Base-by-base conservation (phyloP, 2,329 filamentous ascomycete genomes). In the Dactylellina leptospora region DNA sequence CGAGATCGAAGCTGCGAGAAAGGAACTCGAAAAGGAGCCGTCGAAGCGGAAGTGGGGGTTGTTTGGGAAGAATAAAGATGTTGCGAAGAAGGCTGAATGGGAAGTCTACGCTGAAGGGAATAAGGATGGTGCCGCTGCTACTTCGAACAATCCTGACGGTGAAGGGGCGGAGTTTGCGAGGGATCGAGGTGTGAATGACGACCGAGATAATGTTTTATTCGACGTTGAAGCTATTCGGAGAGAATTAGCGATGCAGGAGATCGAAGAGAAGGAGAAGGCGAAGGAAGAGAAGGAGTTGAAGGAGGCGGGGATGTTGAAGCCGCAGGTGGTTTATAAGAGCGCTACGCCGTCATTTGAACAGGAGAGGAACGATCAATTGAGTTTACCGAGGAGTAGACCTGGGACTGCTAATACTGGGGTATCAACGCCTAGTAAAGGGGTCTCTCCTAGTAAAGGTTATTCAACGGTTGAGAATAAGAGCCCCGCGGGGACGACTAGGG, bases 141-240 rank as follows among this genome's bases (percentile, higher is more conserved):
- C 83, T 13, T 83, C 82, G 71, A 80, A 82, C 6, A 82, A 82
- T 3, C 84, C 80, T 64, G 38, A 50, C 16, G 87, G 86, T 76
- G 85, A 86, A 10, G 55, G 60, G 1, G 51, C 56, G 13, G 73
- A 73, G 44, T 47, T 40, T 51, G 6, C 71, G 44, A 77, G 81
- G 47, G 75, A 79, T 28, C 77, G 78, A 45, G 78, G 77, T 11
- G 76, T 78, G 36, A 76, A 77, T 18, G 78, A 77, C 36, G 79
- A 79, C 18, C 75, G 77, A 4, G 79, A 79, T 18, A 82, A 82
- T 30, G 89, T 97, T 6, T 84, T 99, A 47, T 99, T 99, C 77
- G 95, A 99, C 77, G 87, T 99, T 48, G 95, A 99, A 77, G 95
- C 95, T 10, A 97, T 99, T 75, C 86, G 91, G 51, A 88, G 91